phyloP scores from a whole-genome alignment of 768 basidiomycete genomes.

The Phaffia australis region DNA sequence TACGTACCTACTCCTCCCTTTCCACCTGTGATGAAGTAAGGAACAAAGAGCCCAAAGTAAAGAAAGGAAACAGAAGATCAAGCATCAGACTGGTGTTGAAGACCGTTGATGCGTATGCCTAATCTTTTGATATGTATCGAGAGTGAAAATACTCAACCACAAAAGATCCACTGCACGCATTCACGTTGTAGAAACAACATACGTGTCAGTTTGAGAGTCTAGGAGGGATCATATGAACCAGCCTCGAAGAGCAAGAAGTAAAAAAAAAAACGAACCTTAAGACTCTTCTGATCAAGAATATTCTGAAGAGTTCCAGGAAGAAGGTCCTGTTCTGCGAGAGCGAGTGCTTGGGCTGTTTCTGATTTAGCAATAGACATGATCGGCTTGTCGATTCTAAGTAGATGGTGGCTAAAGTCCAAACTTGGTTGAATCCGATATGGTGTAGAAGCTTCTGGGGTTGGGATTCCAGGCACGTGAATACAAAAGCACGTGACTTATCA shows the following conservation, averaged over 20 bases:
- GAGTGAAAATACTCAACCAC: slow-evolving; percentile 51
- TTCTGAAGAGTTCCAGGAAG: slow-evolving; percentile 72
- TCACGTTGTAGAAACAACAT: background rate
- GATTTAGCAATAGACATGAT: slow-evolving; percentile 11
- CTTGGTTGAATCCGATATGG: background rate
- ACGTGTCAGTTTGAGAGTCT: background rate
- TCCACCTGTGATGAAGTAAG: slow-evolving; percentile 56
- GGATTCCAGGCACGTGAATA: background rate
- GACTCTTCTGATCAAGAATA: slow-evolving; percentile 74
- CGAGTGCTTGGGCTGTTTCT: slow-evolving; percentile 1
- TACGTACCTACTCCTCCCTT: slow-evolving; percentile 93
- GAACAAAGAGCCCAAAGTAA: too few species aligned
- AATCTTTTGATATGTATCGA: too few species aligned
- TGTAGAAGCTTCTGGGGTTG: background rate
- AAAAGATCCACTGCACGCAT: slow-evolving; percentile 91
- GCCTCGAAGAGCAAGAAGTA: background rate
- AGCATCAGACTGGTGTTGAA: slow-evolving; percentile 23
- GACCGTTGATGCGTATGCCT: too few species aligned
- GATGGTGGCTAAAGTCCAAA: background rate
- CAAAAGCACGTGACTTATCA: too few species aligned
- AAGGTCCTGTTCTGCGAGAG: slow-evolving; percentile 21
- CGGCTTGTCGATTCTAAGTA: background rate
- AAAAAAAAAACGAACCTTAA: slow-evolving; percentile 2
- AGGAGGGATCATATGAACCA: background rate
- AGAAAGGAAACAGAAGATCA: slow-evolving; percentile 24